phyloP scores from a whole-genome alignment of 805 yeast species.

The Schwanniomyces vanrijiae region DNA sequence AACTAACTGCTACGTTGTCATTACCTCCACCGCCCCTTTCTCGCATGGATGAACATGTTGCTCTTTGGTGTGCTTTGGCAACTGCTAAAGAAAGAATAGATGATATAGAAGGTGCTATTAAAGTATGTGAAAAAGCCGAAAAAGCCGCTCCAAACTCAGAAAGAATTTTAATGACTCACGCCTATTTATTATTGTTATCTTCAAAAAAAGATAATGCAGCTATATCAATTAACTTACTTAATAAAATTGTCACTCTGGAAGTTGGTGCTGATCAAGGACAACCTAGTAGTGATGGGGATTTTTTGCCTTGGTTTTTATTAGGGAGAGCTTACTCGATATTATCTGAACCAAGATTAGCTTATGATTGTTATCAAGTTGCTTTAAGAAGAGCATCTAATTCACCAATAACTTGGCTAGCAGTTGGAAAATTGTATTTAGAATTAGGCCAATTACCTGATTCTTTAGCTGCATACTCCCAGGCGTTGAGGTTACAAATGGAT shows the following conservation, averaged over 20 bases:
- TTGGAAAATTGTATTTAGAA: conserved; percentile 59
- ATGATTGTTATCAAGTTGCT: conserved; percentile 56
- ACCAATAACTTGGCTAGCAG: conserved; percentile 67
- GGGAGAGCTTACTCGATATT: conserved; percentile 52
- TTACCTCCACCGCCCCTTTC: conserved; percentile 50
- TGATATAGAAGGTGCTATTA: conserved; percentile 49
- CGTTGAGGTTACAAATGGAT: conserved; percentile 51
- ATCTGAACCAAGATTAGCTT: conserved; percentile 50
- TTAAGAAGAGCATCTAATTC: conserved; percentile 50
- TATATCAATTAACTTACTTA: conserved; percentile 35
- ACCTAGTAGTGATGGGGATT: conserved; percentile 42
- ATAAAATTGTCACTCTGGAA: conserved; percentile 29
- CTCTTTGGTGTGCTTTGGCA: conserved; percentile 54
- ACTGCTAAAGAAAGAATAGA: conserved; percentile 52
- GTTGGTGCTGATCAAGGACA: conserved; percentile 12
- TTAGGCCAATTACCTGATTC: conserved; percentile 65
- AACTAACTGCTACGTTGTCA: conserved; percentile 49
- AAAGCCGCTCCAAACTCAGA: conserved; percentile 44
- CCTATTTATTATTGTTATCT: conserved; percentile 43
- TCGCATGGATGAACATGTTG: conserved; percentile 46
- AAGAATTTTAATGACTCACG: conserved; percentile 46
- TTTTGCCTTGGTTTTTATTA: conserved; percentile 56
- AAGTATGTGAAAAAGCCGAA: conserved; percentile 50
- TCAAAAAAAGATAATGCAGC: conserved; percentile 21
- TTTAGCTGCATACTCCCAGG: conserved; percentile 66